Conservation (phyloP, 257 asterid genomes). For the Penstemon eatonii region DNA sequence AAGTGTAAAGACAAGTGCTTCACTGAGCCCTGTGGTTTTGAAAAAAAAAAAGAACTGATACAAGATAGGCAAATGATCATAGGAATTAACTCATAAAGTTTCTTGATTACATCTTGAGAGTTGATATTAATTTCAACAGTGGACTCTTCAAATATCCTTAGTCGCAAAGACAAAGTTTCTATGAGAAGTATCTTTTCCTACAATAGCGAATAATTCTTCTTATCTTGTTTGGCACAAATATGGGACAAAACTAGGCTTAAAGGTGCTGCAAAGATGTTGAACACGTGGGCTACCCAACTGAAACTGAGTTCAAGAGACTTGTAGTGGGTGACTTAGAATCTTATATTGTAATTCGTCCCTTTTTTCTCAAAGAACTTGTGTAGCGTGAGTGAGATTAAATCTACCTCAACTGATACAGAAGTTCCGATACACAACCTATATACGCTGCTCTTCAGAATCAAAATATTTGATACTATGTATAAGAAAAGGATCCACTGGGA, state of each 20-base stretch:
- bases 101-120: conserved; percentile 4
- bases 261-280: neutral
- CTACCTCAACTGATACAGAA: neutral
- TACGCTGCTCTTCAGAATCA: no score
- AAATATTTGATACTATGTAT: no score
- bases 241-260: neutral
- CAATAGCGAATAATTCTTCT: neutral
- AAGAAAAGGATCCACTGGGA: neutral
- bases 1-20: neutral
- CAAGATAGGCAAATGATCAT: neutral
- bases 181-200: neutral
- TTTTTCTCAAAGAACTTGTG: neutral
- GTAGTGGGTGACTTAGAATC: neutral
- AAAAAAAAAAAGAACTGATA: neutral
- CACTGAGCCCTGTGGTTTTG: neutral
- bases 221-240: neutral
- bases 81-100: conserved; percentile 2
- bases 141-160: neutral
- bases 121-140: neutral
- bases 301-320: neutral
- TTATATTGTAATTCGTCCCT: neutral
- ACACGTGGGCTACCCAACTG: neutral
- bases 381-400: neutral
- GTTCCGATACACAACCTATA: neutral
- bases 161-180: neutral